A percentile compares a stretch with the other conserved stretches of the same genome.
phyloP scores from a whole-genome alignment of 768 basidiomycete species.

The Phanerochaete carnosa region DNA sequence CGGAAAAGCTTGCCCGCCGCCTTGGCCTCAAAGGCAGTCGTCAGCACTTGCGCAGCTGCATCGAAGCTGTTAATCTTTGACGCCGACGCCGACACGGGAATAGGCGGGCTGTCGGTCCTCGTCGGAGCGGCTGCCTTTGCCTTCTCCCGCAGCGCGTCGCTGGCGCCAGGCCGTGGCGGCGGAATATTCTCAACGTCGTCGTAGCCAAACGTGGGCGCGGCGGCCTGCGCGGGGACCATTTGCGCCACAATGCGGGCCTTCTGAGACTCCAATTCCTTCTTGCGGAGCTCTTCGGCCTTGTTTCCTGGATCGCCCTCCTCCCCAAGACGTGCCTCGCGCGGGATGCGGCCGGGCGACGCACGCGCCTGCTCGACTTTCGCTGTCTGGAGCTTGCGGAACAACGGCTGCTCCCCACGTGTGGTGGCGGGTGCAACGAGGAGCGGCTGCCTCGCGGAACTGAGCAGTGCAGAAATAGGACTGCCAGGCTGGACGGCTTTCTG shows the following conservation, averaged over 20 bases:
- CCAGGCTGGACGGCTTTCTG: constrained; percentile 93
- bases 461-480: constrained; percentile 87
- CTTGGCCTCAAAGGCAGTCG: constrained; percentile 66
- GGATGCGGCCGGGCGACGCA: constrained; percentile 51
- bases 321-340: constrained; percentile 32
- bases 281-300: constrained; percentile 40
- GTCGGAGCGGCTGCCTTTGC: not conserved
- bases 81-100: constrained; percentile 23
- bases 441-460: constrained; percentile 87
- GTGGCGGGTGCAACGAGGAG: constrained; percentile 58
- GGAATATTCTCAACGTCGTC: constrained; percentile 35
- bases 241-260: constrained; percentile 93
- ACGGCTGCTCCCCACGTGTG: constrained; percentile 35
- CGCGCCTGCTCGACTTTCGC: constrained; percentile 33
- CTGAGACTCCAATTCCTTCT: constrained; percentile 83
- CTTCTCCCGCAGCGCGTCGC: not conserved
- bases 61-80: constrained; percentile 60
- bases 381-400: constrained; percentile 56
- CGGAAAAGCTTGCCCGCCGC: constrained; percentile 62
- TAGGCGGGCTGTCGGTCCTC: constrained; percentile 8
- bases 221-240: constrained; percentile 67
- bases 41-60: constrained; percentile 49
- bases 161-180: constrained; percentile 4
- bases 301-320: constrained; percentile 35
- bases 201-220: constrained; percentile 23